Evolutionary conservation across 1,284 basidiomycete species (phyloP).

Genomic region (Heterobasidion occidentale): DNA sequence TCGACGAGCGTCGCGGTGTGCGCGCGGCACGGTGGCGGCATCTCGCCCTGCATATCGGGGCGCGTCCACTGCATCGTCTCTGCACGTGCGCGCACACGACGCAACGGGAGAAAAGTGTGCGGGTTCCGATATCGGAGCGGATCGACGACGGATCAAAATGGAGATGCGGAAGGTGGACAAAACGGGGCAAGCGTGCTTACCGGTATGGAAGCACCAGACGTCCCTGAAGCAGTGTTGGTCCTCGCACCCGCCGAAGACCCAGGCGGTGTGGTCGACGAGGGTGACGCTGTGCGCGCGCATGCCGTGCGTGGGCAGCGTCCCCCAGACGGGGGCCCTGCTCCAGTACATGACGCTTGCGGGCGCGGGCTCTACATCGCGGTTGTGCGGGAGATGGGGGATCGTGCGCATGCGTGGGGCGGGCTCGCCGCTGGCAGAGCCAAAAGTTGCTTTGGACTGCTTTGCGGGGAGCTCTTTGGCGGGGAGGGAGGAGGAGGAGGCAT

Average conservation of each 20-base stretch:
- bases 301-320: slow-evolving; percentile 61
- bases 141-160: neutral
- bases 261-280: slow-evolving; percentile 74
- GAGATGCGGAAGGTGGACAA: neutral
- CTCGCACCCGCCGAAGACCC: slow-evolving; percentile 88
- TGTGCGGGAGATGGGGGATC: slow-evolving; percentile 48
- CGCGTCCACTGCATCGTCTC: slow-evolving; percentile 90
- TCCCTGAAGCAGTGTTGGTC: slow-evolving; percentile 71
- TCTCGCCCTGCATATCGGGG: slow-evolving; percentile 65
- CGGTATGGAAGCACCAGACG: slow-evolving; percentile 82
- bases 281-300: slow-evolving; percentile 84
- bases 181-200: slow-evolving; percentile 30
- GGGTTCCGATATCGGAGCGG: neutral
- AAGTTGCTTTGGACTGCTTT: neutral
- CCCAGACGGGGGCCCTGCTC: slow-evolving; percentile 79
- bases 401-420: slow-evolving; percentile 25
- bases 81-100: slow-evolving; percentile 18
- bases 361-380: slow-evolving; percentile 44
- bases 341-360: slow-evolving; percentile 75
- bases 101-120: neutral
- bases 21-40: slow-evolving; percentile 78
- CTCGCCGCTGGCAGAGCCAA: neutral
- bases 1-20: slow-evolving; percentile 87
- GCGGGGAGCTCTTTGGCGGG: neutral
- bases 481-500: slow-evolving; percentile 9